Conservation (phyloP, 2,329 filamentous ascomycete species). For the Tolypocladium paradoxum region DNA sequence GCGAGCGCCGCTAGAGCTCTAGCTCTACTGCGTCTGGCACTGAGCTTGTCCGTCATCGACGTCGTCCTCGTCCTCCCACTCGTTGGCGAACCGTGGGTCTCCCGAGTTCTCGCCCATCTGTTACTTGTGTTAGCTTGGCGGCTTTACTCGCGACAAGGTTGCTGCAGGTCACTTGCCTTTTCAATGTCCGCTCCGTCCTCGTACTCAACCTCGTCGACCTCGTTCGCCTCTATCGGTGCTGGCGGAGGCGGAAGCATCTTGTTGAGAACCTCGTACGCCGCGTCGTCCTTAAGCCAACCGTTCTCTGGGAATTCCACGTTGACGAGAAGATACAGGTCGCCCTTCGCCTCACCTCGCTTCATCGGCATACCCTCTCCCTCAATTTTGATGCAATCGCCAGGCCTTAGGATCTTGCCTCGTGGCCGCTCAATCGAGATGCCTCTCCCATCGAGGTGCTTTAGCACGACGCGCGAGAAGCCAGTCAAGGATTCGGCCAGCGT, state of each 20-base stretch:
- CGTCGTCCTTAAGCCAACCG: conserved; percentile 68
- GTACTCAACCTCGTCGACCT: conserved; percentile 79
- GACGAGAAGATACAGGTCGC: conserved; percentile 79
- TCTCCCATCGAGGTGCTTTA: conserved; percentile 88
- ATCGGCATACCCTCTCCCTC: conserved; percentile 87
- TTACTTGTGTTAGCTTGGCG: conserved; percentile 12
- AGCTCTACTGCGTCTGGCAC: conserved; percentile 58
- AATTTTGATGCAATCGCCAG: conserved; percentile 77
- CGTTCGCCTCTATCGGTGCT: conserved; percentile 55
- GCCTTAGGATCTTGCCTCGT: conserved; percentile 71
- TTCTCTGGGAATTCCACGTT: conserved; percentile 83
- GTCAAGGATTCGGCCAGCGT: conserved; percentile 74
- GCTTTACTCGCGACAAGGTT: no score
- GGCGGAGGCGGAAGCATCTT: conserved; percentile 62
- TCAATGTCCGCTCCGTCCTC: conserved; percentile 77
- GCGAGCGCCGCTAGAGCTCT: neutral
- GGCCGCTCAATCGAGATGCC: conserved; percentile 75
- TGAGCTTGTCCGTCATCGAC: conserved; percentile 57
- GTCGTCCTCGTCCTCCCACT: conserved; percentile 65
- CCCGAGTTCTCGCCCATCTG: conserved; percentile 63
- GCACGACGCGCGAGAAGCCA: conserved; percentile 80
- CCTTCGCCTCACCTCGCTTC: conserved; percentile 73
- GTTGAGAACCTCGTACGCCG: conserved; percentile 56
- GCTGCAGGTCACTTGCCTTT: conserved; percentile 41
- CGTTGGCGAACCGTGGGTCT: conserved; percentile 53